Base-by-base conservation (phyloP, 2,329 filamentous ascomycete genomes). In the Colletotrichum tanaceti region DNA sequence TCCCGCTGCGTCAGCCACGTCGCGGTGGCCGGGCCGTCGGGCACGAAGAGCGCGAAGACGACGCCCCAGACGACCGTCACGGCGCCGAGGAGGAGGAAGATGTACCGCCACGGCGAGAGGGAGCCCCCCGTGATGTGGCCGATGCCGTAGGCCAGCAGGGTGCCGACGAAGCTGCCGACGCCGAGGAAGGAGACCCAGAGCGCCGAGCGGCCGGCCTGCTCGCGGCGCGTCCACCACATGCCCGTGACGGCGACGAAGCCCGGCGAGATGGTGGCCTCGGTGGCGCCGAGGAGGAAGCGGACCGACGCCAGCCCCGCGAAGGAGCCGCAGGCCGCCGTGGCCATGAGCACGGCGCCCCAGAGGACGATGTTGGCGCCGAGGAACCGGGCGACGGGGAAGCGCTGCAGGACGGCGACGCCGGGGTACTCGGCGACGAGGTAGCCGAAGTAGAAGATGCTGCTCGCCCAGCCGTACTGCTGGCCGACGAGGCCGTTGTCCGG, bases 151-250 rank as follows among this genome's bases (percentile, higher is more conserved):
- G 78, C 77, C 54, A 79, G 73, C 20, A 79, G 65, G 1, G 77
- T 77, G 1, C 75, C 75, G 10, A 79, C 70, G 2, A 81, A 75
- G 5, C 75, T 76, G 0, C 77, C 79, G 3, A 79, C 75, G 1
- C 79, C 79, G 22, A 79, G 79, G 49, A 77, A 79, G 6, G 79
- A 80, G 57, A 79, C 79, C 75, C 79, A 80, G 63, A 75, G 74
- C 49, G 78, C 77, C 5, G 79, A 77, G 1, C 79, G 75, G 35
- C 77, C 73, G 2, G 77, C 77, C 58, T 81, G 79, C 46, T 81
- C 79, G 3, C 74, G 73, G 10, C 78, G 75, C 1, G 79, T 79
- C 61, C 79, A 81, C 79, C 79, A 81, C 46, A 80, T 76, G 3
- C 75, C 77, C 60, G 79, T 78, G 1, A 81, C 72, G 5, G 80